Evolutionary conservation across 2,329 filamentous ascomycete species (phyloP), one percentile per base, ranked within the genome.

Genomic region (Phaeosphaeria sp.): DNA sequence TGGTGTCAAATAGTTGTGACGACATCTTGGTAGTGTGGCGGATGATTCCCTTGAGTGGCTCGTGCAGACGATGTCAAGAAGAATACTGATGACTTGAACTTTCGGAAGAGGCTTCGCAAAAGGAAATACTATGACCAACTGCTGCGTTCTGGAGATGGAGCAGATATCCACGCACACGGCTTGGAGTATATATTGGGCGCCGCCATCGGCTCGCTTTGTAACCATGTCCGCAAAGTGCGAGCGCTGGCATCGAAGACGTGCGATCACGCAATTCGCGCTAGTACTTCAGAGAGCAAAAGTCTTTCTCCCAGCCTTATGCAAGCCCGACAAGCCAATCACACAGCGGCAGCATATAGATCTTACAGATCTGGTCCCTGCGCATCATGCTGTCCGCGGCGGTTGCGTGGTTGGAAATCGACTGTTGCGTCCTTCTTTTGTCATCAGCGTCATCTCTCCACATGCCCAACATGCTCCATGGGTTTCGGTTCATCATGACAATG

Each of bases 241-340:
- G 65, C 60, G 52, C 58, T 69, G 62, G 62, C 60, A 62, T 58
- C 59, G 66, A 71, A 71, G 68, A 68, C 68, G 68, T 71, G 68
- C 69, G 65, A 72, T 71, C 69, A 72, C 69, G 69, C 69, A 70
- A 72, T 71, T 71, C 63, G 57, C 68, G 67, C 67, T 69, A 71
- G 63, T 58, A 67, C 60, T 41, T 62, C 61, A 56, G 49, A 54
- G 58, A 68, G 59, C 64, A 68, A 66, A 67, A 55, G 46, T 63
- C 63, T 68, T 66, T 46, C 43, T 62, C 18, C 51, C 42, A 59
- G 47, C 55, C 60, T 63, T 65, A 66, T 59, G 64, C 67, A 69
- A 65, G 60, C 48, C 55, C 46, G 51, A 43, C 36, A 52, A 52
- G 49, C 68, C 68, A 71, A 69, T 71, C 53, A 59, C 7, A 2